Percentiles rank a stretch among this genome's conserved stretches.
Evolutionary conservation across 2,329 filamentous ascomycete species (phyloP).

Genomic region (Pyricularia sp.): DNA sequence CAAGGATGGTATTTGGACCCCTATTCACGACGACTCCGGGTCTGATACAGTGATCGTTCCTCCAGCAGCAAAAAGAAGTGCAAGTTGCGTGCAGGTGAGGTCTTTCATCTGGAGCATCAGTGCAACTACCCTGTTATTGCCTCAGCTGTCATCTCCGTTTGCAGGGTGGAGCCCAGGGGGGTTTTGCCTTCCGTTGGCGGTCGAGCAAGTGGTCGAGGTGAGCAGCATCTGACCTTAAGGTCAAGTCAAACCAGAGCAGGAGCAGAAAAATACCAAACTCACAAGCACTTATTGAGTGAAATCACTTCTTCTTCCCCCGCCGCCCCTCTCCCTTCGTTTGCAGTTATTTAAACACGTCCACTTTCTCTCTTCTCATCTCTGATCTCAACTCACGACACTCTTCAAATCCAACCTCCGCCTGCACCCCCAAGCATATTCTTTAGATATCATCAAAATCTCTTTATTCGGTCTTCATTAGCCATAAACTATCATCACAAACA

Average conservation of each 20-base stretch:
- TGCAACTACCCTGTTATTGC: not conserved
- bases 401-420: not conserved
- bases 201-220: not conserved
- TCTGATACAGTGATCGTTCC: not conserved
- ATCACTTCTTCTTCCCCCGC: not conserved
- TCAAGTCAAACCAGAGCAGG: not conserved
- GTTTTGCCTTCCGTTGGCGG: not conserved
- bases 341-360: not conserved
- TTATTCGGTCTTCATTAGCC: not conserved
- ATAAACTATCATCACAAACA: not conserved
- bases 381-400: not conserved
- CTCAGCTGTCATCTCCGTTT: too few species aligned
- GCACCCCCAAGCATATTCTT: not conserved
- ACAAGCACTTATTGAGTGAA: not conserved
- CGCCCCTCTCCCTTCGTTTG: not conserved
- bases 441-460: not conserved
- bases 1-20: not conserved
- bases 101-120: not conserved
- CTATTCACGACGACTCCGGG: not conserved
- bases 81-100: not conserved
- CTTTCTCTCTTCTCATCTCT: not conserved
- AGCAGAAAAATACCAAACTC: not conserved
- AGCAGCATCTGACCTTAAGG: not conserved
- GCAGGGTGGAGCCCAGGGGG: too few species aligned
- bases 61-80: not conserved